Percentiles rank a stretch among this genome's conserved stretches.
Evolutionary conservation across 2,329 filamentous ascomycete species (phyloP).

Genomic region (Ceratocystis eucalypticola): DNA sequence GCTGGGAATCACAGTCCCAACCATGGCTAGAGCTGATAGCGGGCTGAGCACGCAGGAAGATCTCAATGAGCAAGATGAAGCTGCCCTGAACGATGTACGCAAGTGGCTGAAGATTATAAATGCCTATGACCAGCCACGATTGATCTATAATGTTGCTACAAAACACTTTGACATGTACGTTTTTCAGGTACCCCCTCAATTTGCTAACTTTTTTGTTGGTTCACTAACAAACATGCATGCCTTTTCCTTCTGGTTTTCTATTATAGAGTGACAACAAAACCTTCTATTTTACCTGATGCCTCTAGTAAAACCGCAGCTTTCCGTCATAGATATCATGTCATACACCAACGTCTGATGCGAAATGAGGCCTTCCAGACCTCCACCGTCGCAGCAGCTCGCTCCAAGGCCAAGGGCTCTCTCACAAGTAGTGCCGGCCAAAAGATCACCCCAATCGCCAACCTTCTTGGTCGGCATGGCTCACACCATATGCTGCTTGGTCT

Average conservation of each 20-base stretch:
- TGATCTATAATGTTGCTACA: slow-evolving; percentile 63
- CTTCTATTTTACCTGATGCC: slow-evolving; percentile 60
- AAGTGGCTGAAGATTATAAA: slow-evolving; percentile 73
- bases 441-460: slow-evolving; percentile 69
- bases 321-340: slow-evolving; percentile 78
- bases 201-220: background rate
- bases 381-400: slow-evolving; percentile 50
- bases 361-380: slow-evolving; percentile 89
- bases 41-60: slow-evolving; percentile 45
- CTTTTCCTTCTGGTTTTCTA: slow-evolving; percentile 3
- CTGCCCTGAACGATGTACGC: slow-evolving; percentile 50
- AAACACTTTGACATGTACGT: slow-evolving; percentile 75
- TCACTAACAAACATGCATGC: slow-evolving; percentile 13
- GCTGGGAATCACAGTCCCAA: slow-evolving; percentile 30
- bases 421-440: slow-evolving; percentile 62
- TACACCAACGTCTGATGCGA: slow-evolving; percentile 80
- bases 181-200: background rate
- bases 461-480: slow-evolving; percentile 65
- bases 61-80: slow-evolving; percentile 46
- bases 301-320: slow-evolving; percentile 76
- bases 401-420: slow-evolving; percentile 39
- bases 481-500: slow-evolving; percentile 79
- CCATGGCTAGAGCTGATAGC: slow-evolving; percentile 39
- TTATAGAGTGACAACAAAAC: slow-evolving; percentile 44
- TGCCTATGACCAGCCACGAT: slow-evolving; percentile 73